Base-by-base conservation (phyloP, 371 early-diverging fungal genomes). In the Chytridiales sp. region DNA sequence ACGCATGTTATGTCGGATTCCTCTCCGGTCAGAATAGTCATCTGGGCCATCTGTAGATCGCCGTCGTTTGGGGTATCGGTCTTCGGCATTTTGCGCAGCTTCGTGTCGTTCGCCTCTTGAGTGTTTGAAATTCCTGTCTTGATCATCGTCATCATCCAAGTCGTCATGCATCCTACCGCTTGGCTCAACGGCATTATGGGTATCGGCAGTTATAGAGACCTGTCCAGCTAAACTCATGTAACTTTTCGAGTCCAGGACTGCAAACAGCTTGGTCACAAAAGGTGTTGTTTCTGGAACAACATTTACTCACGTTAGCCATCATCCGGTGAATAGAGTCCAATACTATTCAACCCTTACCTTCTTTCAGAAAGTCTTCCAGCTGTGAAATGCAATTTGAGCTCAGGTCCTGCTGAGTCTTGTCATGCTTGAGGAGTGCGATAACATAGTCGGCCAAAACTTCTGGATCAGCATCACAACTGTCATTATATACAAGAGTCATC, bases 381-480 rank as follows among this genome's bases (percentile, higher is more conserved):
- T 79, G 69, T 6, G 59, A 51, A 1, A 66, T 35, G 61, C 73
- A 79, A 1, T 56, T 38, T 3, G 13, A 41, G 35, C 66, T 67
- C n/a, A 82, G 57, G 17, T 75, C 77, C 0, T 49, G 41, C 6
- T 56, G 26, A 15, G 73, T 47, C 48, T 84, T 78, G 56, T 88
- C 88, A 54, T 84, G 86, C 43, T 81, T 82, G 38, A 92, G 73
- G 27, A 92, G 72, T 2, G 91, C 91, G 42, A 89, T 72, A 40
- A 90, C 83, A 66, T 91, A 92, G 42, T 91, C 90, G 6, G 89
- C 87, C 26, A 90, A 68, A 30, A 88, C 88, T 30, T 63, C 66
- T 15, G 90, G 87, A 64, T 91, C 92, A 32, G 90, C 91, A 50
- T 91, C 92, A 58, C 84, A 87, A 29, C 88, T 90, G 50, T 1